A percentile compares a stretch with the other conserved stretches of the same genome.
phyloP scores from a whole-genome alignment of 768 basidiomycete species.

The Tricholoma furcatifolium region DNA sequence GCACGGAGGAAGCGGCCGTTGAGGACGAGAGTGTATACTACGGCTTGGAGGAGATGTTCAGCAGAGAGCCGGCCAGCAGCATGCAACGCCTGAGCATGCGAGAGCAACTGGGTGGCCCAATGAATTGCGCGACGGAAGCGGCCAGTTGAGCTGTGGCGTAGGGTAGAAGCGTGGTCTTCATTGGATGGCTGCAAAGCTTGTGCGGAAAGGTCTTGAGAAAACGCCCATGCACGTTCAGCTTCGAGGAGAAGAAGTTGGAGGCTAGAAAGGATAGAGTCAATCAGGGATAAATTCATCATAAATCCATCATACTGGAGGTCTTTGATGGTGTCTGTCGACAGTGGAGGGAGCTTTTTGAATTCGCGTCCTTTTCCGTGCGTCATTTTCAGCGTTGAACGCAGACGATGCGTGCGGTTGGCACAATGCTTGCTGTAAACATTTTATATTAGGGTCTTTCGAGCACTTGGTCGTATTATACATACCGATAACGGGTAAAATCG shows the following conservation, averaged over 20 bases:
- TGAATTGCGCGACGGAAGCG: slow-evolving; percentile 78
- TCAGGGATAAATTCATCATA: neutral
- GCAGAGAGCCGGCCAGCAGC: slow-evolving; percentile 50
- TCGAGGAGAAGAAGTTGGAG: slow-evolving; percentile 86
- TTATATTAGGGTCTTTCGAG: neutral
- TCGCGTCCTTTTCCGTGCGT: slow-evolving; percentile 88
- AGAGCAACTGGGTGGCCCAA: slow-evolving; percentile 77
- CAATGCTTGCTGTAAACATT: slow-evolving; percentile 75
- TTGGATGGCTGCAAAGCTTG: slow-evolving; percentile 52
- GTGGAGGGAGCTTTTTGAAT: slow-evolving; percentile 77
- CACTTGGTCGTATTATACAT: slow-evolving; percentile 12
- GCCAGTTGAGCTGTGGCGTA: slow-evolving; percentile 74
- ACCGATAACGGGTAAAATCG: slow-evolving; percentile 87
- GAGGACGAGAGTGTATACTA: slow-evolving; percentile 76
- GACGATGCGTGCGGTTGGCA: slow-evolving; percentile 83
- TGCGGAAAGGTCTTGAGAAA: slow-evolving; percentile 75
- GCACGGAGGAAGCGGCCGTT: slow-evolving; percentile 83
- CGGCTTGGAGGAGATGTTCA: slow-evolving; percentile 63
- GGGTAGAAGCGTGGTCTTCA: slow-evolving; percentile 47
- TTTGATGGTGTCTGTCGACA: slow-evolving; percentile 68
- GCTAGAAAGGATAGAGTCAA: slow-evolving; percentile 33
- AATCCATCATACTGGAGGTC: slow-evolving; percentile 75
- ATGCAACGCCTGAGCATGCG: slow-evolving; percentile 68
- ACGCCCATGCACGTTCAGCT: slow-evolving; percentile 89
- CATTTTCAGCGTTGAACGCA: slow-evolving; percentile 80